These are phyloP conservation scores for Malus hybrid DNA, from an alignment of 331 rosid species.

Conservation along the genomic window DNA sequence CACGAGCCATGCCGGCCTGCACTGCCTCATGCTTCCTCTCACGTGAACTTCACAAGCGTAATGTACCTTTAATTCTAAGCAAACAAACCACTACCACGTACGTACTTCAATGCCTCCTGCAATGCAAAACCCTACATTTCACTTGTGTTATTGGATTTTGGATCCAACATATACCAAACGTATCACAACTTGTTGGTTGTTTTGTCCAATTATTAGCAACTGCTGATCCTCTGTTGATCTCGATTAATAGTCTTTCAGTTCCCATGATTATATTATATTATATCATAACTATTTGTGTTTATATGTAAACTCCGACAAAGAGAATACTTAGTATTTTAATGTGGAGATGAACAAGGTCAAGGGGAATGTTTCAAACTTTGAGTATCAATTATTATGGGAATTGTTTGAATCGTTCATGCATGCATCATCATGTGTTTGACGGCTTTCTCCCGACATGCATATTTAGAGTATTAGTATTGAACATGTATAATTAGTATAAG, in stretches of 20 bases:
- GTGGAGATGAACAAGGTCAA: slow-evolving; percentile 6
- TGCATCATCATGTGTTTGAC: slow-evolving; percentile 42
- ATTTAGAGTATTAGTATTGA: no score
- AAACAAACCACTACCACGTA: background rate
- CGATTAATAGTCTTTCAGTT: background rate
- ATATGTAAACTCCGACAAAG: slow-evolving; percentile 27
- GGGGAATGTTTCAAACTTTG: slow-evolving; percentile 18
- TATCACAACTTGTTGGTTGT: slow-evolving; percentile 9
- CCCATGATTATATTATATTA: background rate
- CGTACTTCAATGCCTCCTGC: background rate
- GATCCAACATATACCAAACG: slow-evolving; percentile 4
- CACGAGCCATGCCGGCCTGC: slow-evolving; percentile 3
- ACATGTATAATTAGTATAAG: no score
- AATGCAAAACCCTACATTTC: background rate
- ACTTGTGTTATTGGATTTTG: background rate
- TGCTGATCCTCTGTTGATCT: slow-evolving; percentile 3
- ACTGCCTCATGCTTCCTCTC: slow-evolving; percentile 26
- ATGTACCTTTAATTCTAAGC: background rate
- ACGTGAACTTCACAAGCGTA: slow-evolving; percentile 41
- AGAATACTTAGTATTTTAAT: slow-evolving; percentile 14
- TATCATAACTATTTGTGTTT: background rate
- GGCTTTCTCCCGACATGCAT: slow-evolving; percentile 7
- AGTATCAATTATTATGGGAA: slow-evolving; percentile 16
- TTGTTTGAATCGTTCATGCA: slow-evolving; percentile 13
- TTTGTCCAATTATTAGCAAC: slow-evolving; percentile 1